phyloP scores from a whole-genome alignment of 2,329 filamentous ascomycete genomes.

The Lasiodiplodia gonubiensis region DNA sequence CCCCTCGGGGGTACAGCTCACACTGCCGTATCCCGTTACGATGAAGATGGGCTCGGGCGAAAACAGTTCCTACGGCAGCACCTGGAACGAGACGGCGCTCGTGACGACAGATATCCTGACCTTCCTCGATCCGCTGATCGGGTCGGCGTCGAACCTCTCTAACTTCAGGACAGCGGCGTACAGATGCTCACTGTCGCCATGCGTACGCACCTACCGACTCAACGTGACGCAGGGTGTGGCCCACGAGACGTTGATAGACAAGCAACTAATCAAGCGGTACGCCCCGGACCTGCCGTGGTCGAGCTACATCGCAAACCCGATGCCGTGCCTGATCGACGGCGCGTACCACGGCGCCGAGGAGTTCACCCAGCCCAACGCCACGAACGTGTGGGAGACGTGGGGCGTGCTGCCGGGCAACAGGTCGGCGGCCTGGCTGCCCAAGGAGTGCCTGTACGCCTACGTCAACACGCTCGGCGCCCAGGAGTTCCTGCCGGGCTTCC shows the following conservation, averaged over 20 bases:
- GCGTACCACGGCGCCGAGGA: neutral
- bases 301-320: neutral
- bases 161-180: neutral
- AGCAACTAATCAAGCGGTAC: neutral
- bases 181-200: slow-evolving; percentile 1
- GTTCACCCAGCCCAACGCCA: slow-evolving; percentile 1
- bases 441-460: neutral
- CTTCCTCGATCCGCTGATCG: neutral
- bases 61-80: neutral
- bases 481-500: neutral
- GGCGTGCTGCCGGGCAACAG: neutral
- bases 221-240: neutral
- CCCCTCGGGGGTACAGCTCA: neutral
- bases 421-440: neutral
- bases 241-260: neutral
- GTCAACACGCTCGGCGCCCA: neutral
- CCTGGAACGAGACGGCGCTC: neutral
- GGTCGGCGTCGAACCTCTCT: neutral
- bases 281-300: neutral
- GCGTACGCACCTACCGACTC: slow-evolving; percentile 6
- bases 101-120: neutral
- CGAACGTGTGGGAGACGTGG: neutral
- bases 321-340: slow-evolving; percentile 6
- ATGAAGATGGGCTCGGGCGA: neutral
- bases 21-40: neutral